Percentiles rank a stretch among this genome's conserved stretches.
Conservation (phyloP, 305 asterid genomes). For the Fraxinus floribunda region DNA sequence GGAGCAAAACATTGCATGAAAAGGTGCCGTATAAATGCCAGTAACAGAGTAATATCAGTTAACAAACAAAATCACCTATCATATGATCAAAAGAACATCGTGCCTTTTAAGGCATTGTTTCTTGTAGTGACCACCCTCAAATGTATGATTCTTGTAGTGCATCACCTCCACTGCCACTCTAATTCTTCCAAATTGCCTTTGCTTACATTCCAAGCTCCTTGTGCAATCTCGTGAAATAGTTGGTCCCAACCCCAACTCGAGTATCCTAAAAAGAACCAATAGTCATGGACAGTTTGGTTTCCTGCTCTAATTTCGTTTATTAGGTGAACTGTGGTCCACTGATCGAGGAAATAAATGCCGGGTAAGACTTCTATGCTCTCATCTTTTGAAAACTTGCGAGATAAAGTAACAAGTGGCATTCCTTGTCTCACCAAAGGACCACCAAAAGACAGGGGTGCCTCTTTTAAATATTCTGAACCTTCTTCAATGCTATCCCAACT, state of each 20-base stretch:
- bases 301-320: conserved; percentile 58
- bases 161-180: conserved; percentile 54
- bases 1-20: not conserved
- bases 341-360: conserved; percentile 57
- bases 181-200: conserved; percentile 43
- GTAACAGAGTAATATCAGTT: not conserved
- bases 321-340: conserved; percentile 38
- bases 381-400: conserved; percentile 39
- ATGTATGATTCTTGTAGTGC: not conserved
- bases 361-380: conserved; percentile 50
- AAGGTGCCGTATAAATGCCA: not conserved
- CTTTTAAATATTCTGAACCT: conserved; percentile 48
- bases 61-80: not conserved
- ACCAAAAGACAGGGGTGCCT: conserved; percentile 75
- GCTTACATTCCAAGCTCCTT: conserved; percentile 87
- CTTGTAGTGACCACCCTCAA: not conserved
- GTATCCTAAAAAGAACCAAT: conserved; percentile 79
- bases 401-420: conserved; percentile 71
- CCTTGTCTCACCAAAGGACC: conserved; percentile 81
- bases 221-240: conserved; percentile 69
- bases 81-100: not conserved
- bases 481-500: conserved; percentile 75
- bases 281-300: conserved; percentile 52
- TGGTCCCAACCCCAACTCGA: conserved; percentile 89
- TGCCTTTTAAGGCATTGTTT: not conserved